Evolutionary conservation across 176 grass and related monocot species (phyloP), one percentile per base, ranked within the genome.

Genomic region (Oryza meridionalis): DNA sequence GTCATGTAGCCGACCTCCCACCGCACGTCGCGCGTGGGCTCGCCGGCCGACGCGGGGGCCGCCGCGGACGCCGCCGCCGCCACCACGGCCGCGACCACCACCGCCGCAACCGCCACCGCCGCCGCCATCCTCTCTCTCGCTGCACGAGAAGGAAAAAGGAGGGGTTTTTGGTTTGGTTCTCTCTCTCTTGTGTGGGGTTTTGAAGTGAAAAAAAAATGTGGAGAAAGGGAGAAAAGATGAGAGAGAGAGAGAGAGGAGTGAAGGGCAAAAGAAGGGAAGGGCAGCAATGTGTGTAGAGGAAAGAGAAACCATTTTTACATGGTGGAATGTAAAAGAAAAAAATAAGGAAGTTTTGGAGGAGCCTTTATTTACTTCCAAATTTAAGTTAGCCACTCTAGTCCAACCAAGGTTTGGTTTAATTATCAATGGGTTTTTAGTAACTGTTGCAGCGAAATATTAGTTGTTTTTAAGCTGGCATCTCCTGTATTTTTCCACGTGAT

Each of bases 1-100:
- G 88, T 91, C 76, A 93, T 76, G 89, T 95, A 98, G 46, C 78
- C 85, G 31, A 98, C 87, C 69, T 98, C 93, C 80, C 88, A 95
- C 27, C 75, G 86, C 72, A 87, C 75, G 78, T 61, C 86, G 73
- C 43, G 37, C 25, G 67, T 69, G 19, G 40, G 6, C 66, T 46
- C 81, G 80, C 51, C 66, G 29, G 70, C 70, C 29, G 29, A 31
- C 29, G 29, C 29, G 29, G 29, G 29, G 29, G 29, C 29, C 51
- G 42, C 73, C 6, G 79, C 81, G 2, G 67, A 15, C 5, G 75
- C 14, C n/a, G 50, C 11, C n/a, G 75, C 77, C 44, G 53, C 69
- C 29, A 70, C 74, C 78, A 90, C 70, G 59, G 59, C 80, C 51
- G 77, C 53, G 44, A 62, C 65, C 45, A 33, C 81, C 76, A 67